These are phyloP conservation scores for Thelephora terrestris DNA, from an alignment of 1,284 basidiomycete species.

Conservation along the genomic window DNA sequence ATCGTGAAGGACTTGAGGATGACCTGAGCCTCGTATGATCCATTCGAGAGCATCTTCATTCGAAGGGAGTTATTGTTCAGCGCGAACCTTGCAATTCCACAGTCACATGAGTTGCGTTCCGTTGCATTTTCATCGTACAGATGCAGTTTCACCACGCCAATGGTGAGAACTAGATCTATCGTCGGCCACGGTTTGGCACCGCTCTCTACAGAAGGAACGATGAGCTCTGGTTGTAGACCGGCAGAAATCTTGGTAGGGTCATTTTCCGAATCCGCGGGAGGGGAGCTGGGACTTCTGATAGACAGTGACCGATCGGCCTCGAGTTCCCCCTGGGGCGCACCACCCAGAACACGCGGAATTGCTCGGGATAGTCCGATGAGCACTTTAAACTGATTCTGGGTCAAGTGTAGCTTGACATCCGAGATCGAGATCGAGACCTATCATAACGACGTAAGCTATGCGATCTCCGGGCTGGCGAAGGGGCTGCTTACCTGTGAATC, in stretches of 20 bases:
- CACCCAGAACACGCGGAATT: conserved; percentile 61
- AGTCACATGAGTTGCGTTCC: conserved; percentile 56
- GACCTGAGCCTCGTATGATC: conserved; percentile 80
- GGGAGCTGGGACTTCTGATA: conserved; percentile 1
- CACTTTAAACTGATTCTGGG: conserved; percentile 83
- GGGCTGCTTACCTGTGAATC: conserved; percentile 53
- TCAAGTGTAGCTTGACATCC: conserved; percentile 84
- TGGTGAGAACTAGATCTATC: conserved; percentile 69
- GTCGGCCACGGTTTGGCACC: conserved; percentile 43
- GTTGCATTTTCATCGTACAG: conserved; percentile 72
- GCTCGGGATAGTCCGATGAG: conserved; percentile 66
- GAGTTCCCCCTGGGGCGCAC: conserved; percentile 27
- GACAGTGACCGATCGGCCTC: conserved; percentile 14
- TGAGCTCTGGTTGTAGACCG: conserved; percentile 52
- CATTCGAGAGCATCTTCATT: conserved; percentile 78
- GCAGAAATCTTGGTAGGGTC: conserved; percentile 14
- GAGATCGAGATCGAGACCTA: conserved; percentile 75
- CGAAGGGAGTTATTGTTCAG: conserved; percentile 75
- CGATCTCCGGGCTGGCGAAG: background rate
- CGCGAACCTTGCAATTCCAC: conserved; percentile 82
- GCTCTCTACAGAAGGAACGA: conserved; percentile 18
- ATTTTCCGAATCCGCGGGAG: background rate
- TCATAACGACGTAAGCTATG: conserved; percentile 1
- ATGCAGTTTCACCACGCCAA: conserved; percentile 79
- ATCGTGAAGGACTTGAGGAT: conserved; percentile 87